phyloP scores from a whole-genome alignment of 257 asterid genomes.

The Solanum ossicruentum region DNA sequence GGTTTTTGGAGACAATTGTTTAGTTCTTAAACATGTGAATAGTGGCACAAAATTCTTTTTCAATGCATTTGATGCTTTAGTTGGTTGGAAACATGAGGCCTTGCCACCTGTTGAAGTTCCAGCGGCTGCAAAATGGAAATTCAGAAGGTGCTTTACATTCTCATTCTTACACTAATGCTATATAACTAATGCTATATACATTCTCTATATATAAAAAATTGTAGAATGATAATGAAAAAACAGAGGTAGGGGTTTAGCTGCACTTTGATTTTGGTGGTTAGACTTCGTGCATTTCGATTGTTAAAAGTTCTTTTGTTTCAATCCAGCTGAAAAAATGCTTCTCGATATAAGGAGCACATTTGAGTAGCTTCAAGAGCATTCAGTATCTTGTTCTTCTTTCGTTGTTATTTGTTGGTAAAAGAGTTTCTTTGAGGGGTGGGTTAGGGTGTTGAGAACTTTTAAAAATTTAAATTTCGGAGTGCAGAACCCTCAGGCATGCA shows the following conservation, averaged over 20 bases:
- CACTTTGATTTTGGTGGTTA: neutral
- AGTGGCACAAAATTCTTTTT: slow-evolving; percentile 63
- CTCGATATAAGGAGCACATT: neutral
- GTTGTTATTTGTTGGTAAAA: neutral
- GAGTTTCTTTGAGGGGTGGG: neutral
- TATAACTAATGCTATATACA: neutral
- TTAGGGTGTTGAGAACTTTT: neutral
- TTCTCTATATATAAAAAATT: neutral
- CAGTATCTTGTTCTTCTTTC: neutral
- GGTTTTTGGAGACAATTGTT: slow-evolving; percentile 85
- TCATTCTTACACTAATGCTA: neutral
- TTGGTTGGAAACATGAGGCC: slow-evolving; percentile 82
- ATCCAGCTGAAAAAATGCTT: neutral
- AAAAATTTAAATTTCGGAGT: neutral
- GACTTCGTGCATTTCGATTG: neutral
- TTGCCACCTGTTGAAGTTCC: slow-evolving; percentile 98
- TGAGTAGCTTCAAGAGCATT: neutral
- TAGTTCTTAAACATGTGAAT: slow-evolving; percentile 56
- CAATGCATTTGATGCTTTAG: slow-evolving; percentile 84
- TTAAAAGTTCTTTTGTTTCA: neutral
- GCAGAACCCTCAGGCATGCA: neutral
- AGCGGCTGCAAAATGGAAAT: slow-evolving; percentile 96
- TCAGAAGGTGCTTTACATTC: slow-evolving; percentile 33
- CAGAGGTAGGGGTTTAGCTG: neutral
- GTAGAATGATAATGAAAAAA: neutral